Percentiles rank a stretch among this genome's conserved stretches.
These are phyloP conservation scores for Chrysosphaeria jannelii DNA, from an alignment of 2,329 filamentous ascomycete genomes.

Conservation along the genomic window DNA sequence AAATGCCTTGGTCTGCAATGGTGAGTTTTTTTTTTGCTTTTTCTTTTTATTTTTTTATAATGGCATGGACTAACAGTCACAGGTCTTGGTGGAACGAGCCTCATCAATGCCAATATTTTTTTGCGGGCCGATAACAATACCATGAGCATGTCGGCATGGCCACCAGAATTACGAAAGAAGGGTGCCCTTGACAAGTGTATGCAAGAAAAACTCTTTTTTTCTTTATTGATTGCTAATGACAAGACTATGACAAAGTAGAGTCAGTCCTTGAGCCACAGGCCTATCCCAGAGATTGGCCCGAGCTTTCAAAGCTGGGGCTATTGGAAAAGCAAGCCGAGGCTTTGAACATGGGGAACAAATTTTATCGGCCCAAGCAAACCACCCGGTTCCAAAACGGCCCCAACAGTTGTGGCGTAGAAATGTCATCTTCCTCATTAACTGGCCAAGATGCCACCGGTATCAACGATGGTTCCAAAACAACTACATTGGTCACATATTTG, in stretches of 20 bases:
- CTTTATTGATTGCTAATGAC: neutral
- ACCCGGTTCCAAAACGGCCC: constrained; percentile 28
- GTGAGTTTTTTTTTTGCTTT: too few species aligned
- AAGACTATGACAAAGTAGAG: constrained; percentile 25
- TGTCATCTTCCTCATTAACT: constrained; percentile 26
- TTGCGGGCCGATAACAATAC: constrained; percentile 24
- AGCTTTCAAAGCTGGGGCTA: constrained; percentile 24
- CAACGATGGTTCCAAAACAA: constrained; percentile 38
- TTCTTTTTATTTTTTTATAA: too few species aligned
- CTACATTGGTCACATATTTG: constrained; percentile 33
- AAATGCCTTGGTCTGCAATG: constrained; percentile 26
- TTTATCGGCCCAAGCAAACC: constrained; percentile 25
- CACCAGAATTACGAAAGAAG: constrained; percentile 19
- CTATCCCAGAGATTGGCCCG: constrained; percentile 26
- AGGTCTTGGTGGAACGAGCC: constrained; percentile 32
- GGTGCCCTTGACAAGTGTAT: constrained; percentile 17
- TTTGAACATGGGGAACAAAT: constrained; percentile 20
- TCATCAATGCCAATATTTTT: constrained; percentile 39
- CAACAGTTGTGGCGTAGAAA: constrained; percentile 32
- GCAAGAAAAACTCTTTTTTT: constrained; percentile 6
- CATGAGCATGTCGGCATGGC: constrained; percentile 24
- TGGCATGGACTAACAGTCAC: constrained; percentile 6
- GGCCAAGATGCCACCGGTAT: constrained; percentile 32
- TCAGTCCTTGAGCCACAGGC: constrained; percentile 24
- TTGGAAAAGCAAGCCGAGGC: constrained; percentile 23